phyloP scores from a whole-genome alignment of 768 basidiomycete species.

The Hirschioporus abietinus region DNA sequence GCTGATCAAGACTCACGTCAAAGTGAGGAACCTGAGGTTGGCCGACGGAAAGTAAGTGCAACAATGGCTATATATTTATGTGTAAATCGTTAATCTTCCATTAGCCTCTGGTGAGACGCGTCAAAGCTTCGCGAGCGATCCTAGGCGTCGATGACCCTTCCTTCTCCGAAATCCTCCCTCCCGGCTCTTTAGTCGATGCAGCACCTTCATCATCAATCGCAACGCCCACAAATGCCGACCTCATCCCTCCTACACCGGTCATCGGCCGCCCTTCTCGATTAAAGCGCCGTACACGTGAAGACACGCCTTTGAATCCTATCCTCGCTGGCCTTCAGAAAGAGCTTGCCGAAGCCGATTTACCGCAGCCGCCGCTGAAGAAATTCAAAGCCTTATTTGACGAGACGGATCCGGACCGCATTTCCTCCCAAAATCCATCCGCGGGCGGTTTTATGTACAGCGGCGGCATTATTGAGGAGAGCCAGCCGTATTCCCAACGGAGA shows the following conservation, averaged over 20 bases:
- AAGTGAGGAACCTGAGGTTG: not conserved
- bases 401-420: constrained; percentile 41
- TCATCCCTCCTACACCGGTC: not conserved
- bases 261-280: constrained; percentile 21
- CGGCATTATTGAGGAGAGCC: constrained; percentile 23
- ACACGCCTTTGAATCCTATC: constrained; percentile 18
- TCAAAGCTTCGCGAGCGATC: constrained; percentile 31
- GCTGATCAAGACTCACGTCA: constrained; percentile 21
- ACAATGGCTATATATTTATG: not conserved
- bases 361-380: constrained; percentile 62
- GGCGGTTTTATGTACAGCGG: not conserved
- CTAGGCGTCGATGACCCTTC: constrained; percentile 44
- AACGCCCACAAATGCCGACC: not conserved
- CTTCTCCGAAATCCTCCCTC: constrained; percentile 6
- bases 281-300: constrained; percentile 49
- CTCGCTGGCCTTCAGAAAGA: constrained; percentile 17
- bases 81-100: constrained; percentile 4
- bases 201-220: not conserved
- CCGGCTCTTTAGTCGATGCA: constrained; percentile 1
- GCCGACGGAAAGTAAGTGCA: not conserved
- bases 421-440: not conserved
- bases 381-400: constrained; percentile 69
- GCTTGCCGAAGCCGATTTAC: constrained; percentile 14
- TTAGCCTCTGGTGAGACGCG: constrained; percentile 41
- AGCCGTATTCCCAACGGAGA: constrained; percentile 22